phyloP scores from a whole-genome alignment of 768 basidiomycete species.

The Lactifluus piperatus region DNA sequence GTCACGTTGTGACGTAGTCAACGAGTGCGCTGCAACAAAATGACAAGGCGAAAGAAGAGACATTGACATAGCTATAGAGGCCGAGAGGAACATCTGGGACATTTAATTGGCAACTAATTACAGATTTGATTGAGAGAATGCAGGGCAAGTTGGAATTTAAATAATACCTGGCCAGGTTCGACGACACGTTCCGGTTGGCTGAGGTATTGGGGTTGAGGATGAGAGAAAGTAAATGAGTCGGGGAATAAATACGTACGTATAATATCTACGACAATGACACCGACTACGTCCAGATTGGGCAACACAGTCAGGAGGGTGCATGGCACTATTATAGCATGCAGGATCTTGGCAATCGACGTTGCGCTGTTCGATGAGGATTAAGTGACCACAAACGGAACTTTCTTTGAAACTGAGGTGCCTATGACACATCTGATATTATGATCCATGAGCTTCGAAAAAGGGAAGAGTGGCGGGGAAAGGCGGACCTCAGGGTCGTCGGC shows the following conservation, averaged over 20 bases:
- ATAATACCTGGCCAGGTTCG: conserved; percentile 34
- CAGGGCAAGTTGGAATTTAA: neutral
- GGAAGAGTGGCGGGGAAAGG: neutral
- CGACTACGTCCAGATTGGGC: conserved; percentile 18
- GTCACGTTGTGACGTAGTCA: conserved; percentile 2
- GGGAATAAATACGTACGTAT: conserved; percentile 30
- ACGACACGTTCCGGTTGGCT: conserved; percentile 49
- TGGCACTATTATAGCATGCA: conserved; percentile 38
- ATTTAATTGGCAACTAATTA: conserved; percentile 1
- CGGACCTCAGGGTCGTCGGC: conserved; percentile 16
- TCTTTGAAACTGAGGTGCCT: conserved; percentile 46
- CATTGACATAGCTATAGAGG: neutral
- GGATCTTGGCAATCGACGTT: conserved; percentile 44
- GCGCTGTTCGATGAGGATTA: conserved; percentile 35
- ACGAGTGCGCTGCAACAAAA: conserved; percentile 1
- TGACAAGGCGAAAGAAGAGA: neutral
- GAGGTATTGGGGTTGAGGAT: conserved; percentile 6
- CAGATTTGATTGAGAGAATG: neutral
- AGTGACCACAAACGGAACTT: conserved; percentile 47
- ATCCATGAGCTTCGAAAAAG: conserved; percentile 4
- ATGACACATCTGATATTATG: conserved; percentile 47
- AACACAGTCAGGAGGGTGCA: conserved; percentile 42
- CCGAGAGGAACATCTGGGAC: neutral
- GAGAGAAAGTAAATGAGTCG: neutral
- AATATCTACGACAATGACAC: conserved; percentile 47